These are phyloP conservation scores for Verbena officinalis DNA, from an alignment of 257 asterid species.

Conservation along the genomic window DNA sequence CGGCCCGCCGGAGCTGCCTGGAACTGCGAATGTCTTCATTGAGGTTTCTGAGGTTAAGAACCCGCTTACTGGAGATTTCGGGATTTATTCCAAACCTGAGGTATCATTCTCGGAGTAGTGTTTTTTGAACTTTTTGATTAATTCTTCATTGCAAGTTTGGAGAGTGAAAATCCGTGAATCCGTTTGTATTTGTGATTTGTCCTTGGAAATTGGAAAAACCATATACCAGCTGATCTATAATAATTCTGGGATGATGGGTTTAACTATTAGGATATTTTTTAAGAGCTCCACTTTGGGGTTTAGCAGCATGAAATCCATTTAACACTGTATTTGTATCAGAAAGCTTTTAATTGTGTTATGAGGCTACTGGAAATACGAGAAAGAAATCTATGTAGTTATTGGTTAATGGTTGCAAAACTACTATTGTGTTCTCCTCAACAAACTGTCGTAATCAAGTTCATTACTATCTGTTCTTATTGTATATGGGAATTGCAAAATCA, in stretches of 20 bases:
- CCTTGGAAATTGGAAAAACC: constrained; percentile 22
- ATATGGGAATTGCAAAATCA: neutral
- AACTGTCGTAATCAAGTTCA: neutral
- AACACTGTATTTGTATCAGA: neutral
- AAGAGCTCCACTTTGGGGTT: neutral
- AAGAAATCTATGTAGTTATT: neutral
- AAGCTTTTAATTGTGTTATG: neutral
- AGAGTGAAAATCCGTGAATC: neutral
- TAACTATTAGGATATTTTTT: neutral
- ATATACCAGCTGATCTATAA: neutral
- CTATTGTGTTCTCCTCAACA: constrained; percentile 5
- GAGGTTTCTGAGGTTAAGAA: constrained; percentile 66
- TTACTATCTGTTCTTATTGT: neutral
- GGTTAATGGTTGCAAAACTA: neutral
- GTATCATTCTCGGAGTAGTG: constrained; percentile 35
- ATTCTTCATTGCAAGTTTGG: constrained; percentile 6
- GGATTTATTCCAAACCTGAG: constrained; percentile 84
- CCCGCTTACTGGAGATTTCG: constrained; percentile 70
- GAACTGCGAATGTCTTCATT: constrained; percentile 79
- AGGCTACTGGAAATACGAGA: neutral
- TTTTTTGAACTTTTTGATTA: constrained; percentile 11
- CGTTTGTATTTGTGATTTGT: neutral
- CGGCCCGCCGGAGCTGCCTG: constrained; percentile 94
- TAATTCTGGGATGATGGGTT: constrained; percentile 1
- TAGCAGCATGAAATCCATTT: neutral